Base-by-base conservation (phyloP, 805 yeast genomes). In the Wickerhamiella sorbophila region DNA sequence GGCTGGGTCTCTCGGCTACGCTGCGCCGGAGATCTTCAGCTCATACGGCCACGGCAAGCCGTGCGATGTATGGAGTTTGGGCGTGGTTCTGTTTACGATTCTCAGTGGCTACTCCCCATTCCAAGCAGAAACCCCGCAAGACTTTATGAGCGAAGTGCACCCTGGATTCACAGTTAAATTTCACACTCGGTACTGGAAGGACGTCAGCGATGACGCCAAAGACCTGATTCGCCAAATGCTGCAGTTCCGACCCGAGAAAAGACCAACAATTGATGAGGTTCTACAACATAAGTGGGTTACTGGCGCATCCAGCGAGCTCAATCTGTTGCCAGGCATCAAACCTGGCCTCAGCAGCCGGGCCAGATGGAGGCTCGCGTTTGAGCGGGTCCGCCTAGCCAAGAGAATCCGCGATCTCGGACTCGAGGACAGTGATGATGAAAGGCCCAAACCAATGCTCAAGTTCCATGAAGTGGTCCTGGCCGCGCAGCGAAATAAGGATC, bases 1-100 rank as follows among this genome's bases (percentile, higher is more conserved):
- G 33, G 94, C 95, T 1, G 97, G 97, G 1, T 82, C 95, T 1
- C 77, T 84, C 61, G 97, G 98, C 1, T 88, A 88, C 59, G 95
- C 94, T 27, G 97, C 97, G 0, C 98, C 98, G 0, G 98, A 88
- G 56, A 86, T 88, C 5, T 70, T 88, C 31, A 63, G 76, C 33
- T 77, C 81, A 14, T 66, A 69, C 32, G 97, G 95, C 6, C 96
- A 88, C 61, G 94, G 95, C 32, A 84, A 82, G 54, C 88, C 95
- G 1, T 88, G 95, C 62, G 98, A 88, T 59, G 73, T 88, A 42
- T 88, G 98, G 98, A 81, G 94, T 1, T 57, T 88, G 32, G 98
- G 98, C 29, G 94, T 88, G 6, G 84, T 88, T 36, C 75, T 95
- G 0, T 91, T 85, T 60, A 87, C 96, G 0, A 63, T 87, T 36